Evolutionary conservation across 805 yeast species (phyloP).

Genomic region (Yarrowia deformans): DNA sequence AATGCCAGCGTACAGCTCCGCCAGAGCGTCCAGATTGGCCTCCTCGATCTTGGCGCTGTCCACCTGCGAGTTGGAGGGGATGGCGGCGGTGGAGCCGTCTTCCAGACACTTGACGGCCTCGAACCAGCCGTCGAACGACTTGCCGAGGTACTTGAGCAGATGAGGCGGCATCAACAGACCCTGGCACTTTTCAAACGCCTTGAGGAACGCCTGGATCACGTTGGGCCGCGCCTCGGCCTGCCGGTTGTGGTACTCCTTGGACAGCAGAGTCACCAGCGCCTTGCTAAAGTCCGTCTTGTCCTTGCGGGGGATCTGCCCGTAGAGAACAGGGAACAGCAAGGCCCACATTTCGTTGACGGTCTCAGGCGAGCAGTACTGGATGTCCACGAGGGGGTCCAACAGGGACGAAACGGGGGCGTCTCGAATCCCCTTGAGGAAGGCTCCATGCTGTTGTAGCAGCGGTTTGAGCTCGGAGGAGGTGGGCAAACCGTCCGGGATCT

Average conservation of each 20-base stretch:
- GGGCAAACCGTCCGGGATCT: conserved; percentile 35
- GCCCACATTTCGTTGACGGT: conserved; percentile 87
- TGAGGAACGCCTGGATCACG: conserved; percentile 82
- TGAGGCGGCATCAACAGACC: conserved; percentile 84
- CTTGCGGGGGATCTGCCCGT: conserved; percentile 73
- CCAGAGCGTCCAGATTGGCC: conserved; percentile 85
- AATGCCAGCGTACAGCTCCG: conserved; percentile 84
- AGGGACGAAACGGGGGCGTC: conserved; percentile 48
- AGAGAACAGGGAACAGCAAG: conserved; percentile 80
- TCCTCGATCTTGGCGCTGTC: conserved; percentile 81
- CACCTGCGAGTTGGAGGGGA: conserved; percentile 55
- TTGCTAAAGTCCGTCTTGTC: conserved; percentile 87
- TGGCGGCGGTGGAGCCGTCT: conserved; percentile 58
- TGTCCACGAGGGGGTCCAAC: conserved; percentile 73
- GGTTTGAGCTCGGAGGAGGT: conserved; percentile 48
- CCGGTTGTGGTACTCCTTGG: conserved; percentile 91
- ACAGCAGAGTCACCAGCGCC: conserved; percentile 74
- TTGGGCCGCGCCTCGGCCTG: conserved; percentile 88
- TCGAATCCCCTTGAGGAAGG: conserved; percentile 54
- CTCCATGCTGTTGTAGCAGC: conserved; percentile 47
- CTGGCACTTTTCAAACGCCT: conserved; percentile 73
- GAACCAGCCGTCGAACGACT: conserved; percentile 90
- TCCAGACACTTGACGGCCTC: conserved; percentile 86
- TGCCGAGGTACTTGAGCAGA: conserved; percentile 84
- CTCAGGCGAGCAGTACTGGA: conserved; percentile 81